These are phyloP conservation scores for Cyberlindnera samutprakarnensis DNA, from an alignment of 805 yeast species.

Conservation along the genomic window DNA sequence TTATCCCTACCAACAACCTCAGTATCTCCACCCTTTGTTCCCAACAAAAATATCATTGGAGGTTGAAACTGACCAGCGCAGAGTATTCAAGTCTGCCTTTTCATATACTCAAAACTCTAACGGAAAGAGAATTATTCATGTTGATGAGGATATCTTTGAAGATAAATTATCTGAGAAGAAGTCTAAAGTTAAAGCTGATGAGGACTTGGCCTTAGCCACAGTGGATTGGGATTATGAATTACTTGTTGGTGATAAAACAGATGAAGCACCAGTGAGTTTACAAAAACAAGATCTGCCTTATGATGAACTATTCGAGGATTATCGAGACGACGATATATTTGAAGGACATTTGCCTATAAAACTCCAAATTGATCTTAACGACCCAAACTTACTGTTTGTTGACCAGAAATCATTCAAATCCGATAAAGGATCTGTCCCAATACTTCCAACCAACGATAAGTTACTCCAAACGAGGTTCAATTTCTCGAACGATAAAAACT, in stretches of 20 bases:
- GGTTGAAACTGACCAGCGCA: constrained; percentile 52
- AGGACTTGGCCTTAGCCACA: constrained; percentile 56
- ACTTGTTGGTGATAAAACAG: constrained; percentile 39
- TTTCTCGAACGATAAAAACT: constrained; percentile 82
- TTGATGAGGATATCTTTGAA: constrained; percentile 13
- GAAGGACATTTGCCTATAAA: constrained; percentile 48
- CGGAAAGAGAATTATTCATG: constrained; percentile 10
- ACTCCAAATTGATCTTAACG: constrained; percentile 75
- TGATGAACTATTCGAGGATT: constrained; percentile 27
- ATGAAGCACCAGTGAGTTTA: constrained; percentile 1
- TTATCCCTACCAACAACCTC: constrained; percentile 43
- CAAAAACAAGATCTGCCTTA: constrained; percentile 4
- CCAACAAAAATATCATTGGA: constrained; percentile 59
- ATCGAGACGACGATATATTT: constrained; percentile 66
- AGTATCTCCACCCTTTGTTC: constrained; percentile 26
- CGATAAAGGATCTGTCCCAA: constrained; percentile 9
- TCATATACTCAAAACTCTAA: constrained; percentile 7
- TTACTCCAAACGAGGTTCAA: constrained; percentile 57
- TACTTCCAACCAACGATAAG: constrained; percentile 48
- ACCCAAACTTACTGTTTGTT: constrained; percentile 67
- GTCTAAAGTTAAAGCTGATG: constrained; percentile 21
- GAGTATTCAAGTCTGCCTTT: constrained; percentile 35
- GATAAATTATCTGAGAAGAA: constrained; percentile 10
- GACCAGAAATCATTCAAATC: constrained; percentile 27
- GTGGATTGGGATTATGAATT: constrained; percentile 74